A percentile compares a stretch with the other conserved stretches of the same genome.
Evolutionary conservation across 2,329 filamentous ascomycete species (phyloP).

Genomic region (Cryphonectria naterciae): DNA sequence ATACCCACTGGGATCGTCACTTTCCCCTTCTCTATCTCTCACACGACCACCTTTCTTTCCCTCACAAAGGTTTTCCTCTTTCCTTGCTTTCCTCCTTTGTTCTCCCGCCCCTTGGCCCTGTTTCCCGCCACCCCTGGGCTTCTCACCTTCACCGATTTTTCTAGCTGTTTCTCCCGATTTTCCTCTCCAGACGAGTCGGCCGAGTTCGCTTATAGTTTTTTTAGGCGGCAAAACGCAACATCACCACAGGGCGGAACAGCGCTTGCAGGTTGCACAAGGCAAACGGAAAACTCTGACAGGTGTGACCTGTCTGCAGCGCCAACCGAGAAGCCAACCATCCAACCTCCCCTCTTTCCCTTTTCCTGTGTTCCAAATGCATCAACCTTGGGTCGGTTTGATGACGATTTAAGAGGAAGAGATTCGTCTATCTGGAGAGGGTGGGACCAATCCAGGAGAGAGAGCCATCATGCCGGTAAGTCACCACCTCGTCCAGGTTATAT

Average conservation of each 20-base stretch:
- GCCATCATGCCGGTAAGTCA: slow-evolving; percentile 45
- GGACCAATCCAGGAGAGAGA: slow-evolving; percentile 25
- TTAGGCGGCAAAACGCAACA: slow-evolving; percentile 13
- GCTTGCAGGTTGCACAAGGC: slow-evolving; percentile 14
- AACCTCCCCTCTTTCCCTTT: not conserved
- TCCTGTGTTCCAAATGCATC: slow-evolving; percentile 26
- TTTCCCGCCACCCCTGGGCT: not conserved
- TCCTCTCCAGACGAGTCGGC: not conserved
- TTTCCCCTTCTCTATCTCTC: slow-evolving; percentile 2
- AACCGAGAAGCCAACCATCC: slow-evolving; percentile 3
- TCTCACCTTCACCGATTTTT: not conserved
- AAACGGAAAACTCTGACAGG: slow-evolving; percentile 19
- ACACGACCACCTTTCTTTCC: not conserved
- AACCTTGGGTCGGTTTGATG: slow-evolving; percentile 33
- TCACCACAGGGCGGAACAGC: slow-evolving; percentile 14
- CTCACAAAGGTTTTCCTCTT: not conserved
- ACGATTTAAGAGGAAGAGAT: slow-evolving; percentile 32
- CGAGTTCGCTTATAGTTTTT: slow-evolving; percentile 4
- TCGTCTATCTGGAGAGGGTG: slow-evolving; percentile 28
- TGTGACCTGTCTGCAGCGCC: slow-evolving; percentile 17
- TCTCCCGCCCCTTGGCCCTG: slow-evolving; percentile 12
- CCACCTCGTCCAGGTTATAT: slow-evolving; percentile 2
- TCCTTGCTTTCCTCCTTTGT: slow-evolving; percentile 20
- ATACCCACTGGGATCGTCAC: slow-evolving; percentile 24
- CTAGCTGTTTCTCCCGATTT: not conserved